Percentiles rank a stretch among this genome's conserved stretches.
Conservation (phyloP, 441 rosid species). For the Brassica hybrid region DNA sequence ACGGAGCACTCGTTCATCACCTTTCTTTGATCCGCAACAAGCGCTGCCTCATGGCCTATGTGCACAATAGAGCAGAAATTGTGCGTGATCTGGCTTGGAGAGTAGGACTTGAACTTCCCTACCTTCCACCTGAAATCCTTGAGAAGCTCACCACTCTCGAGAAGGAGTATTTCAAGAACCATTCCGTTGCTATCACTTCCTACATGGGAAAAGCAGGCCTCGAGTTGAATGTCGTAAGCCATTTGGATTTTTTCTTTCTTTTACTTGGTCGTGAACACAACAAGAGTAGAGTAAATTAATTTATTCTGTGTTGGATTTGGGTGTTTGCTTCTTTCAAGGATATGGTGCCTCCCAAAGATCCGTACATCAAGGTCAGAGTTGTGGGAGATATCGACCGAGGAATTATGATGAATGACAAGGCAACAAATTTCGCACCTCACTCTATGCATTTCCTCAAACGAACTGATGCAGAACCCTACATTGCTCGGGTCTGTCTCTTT, state of each 20-base stretch:
- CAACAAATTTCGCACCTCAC: constrained; percentile 77
- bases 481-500: constrained; percentile 69
- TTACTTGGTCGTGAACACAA: no score
- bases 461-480: constrained; percentile 89
- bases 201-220: constrained; percentile 76
- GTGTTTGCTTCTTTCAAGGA: constrained; percentile 52
- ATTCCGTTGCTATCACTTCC: constrained; percentile 65
- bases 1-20: constrained; percentile 88
- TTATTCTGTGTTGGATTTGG: background rate
- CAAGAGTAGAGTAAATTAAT: background rate
- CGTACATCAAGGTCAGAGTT: constrained; percentile 87
- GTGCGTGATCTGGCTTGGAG: constrained; percentile 78
- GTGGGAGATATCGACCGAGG: constrained; percentile 81
- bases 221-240: constrained; percentile 79
- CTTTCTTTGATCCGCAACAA: constrained; percentile 83
- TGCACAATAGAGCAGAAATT: constrained; percentile 81
- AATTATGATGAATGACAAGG: constrained; percentile 66
- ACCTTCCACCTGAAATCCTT: constrained; percentile 77
- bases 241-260: background rate
- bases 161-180: constrained; percentile 69
- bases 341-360: constrained; percentile 98
- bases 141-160: constrained; percentile 72
- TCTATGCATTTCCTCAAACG: constrained; percentile 95
- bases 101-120: constrained; percentile 72
- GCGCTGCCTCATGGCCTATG: constrained; percentile 91